phyloP scores from a whole-genome alignment of 2,329 filamentous ascomycete genomes.

The Pseudopyricularia javanii region DNA sequence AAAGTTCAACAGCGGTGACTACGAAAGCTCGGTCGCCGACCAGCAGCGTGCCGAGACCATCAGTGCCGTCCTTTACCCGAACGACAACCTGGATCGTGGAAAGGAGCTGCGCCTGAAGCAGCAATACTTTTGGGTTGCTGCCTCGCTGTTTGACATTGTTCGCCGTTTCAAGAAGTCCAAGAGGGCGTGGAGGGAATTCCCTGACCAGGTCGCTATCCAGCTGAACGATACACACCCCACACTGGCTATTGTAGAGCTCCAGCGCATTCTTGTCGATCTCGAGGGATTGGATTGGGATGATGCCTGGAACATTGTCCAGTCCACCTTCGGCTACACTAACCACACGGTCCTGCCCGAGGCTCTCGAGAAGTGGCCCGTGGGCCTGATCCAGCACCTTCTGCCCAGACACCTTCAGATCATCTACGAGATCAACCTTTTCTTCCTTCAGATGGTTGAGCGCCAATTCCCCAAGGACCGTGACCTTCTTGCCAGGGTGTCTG shows the following conservation, averaged over 20 bases:
- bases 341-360: conserved; percentile 96
- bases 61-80: conserved; percentile 92
- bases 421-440: conserved; percentile 93
- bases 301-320: conserved; percentile 71
- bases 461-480: conserved; percentile 83
- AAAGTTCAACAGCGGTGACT: conserved; percentile 97
- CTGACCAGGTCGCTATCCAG: conserved; percentile 92
- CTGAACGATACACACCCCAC: conserved; percentile 97
- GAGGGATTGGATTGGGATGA: conserved; percentile 90
- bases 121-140: conserved; percentile 99
- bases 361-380: conserved; percentile 96
- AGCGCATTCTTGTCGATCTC: conserved; percentile 79
- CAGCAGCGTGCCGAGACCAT: conserved; percentile 99
- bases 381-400: conserved; percentile 80
- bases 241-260: conserved; percentile 87
- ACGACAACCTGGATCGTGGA: conserved; percentile 90
- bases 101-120: conserved; percentile 98
- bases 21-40: conserved; percentile 95
- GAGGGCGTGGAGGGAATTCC: conserved; percentile 81
- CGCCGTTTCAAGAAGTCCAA: conserved; percentile 96
- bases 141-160: conserved; percentile 91
- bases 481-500: conserved; percentile 75
- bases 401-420: conserved; percentile 94
- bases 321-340: conserved; percentile 91
- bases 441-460: conserved; percentile 83